These are phyloP conservation scores for Yarrowia sp. DNA, from an alignment of 805 yeast genomes.

Conservation along the genomic window DNA sequence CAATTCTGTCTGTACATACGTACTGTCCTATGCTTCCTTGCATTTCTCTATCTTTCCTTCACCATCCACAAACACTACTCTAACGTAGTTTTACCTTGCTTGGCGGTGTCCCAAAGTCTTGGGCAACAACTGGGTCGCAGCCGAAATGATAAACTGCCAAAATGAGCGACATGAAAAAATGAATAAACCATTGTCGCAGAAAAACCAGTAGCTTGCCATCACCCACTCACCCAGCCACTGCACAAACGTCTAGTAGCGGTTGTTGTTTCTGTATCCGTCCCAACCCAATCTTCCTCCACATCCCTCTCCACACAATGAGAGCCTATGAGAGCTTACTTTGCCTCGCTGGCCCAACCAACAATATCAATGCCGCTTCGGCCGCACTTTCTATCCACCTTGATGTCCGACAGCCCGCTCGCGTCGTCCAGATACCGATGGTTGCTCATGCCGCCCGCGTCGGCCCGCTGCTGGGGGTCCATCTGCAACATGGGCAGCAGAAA, in stretches of 20 bases:
- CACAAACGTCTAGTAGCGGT: too few relatives aligned
- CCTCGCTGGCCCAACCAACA: conserved; percentile 83
- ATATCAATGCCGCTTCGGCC: conserved; percentile 85
- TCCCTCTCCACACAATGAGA: too few relatives aligned
- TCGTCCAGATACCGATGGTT: conserved; percentile 81
- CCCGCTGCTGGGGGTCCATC: conserved; percentile 73
- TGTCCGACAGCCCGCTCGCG: conserved; percentile 70
- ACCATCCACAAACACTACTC: neutral
- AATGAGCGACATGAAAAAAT: too few relatives aligned
- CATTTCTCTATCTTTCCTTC: neutral
- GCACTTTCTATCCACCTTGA: conserved; percentile 65
- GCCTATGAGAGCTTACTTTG: conserved; percentile 38
- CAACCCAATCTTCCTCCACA: too few relatives aligned
- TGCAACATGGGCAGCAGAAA: conserved; percentile 80
- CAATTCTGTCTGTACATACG: neutral
- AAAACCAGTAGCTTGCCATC: too few relatives aligned
- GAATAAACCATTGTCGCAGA: too few relatives aligned
- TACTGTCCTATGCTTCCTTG: neutral
- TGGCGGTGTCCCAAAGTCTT: too few relatives aligned
- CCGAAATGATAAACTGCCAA: too few relatives aligned
- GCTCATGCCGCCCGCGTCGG: conserved; percentile 94
- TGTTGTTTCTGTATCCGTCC: too few relatives aligned
- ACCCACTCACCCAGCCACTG: too few relatives aligned
- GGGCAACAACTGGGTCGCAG: too few relatives aligned
- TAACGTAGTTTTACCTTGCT: neutral